phyloP scores from a whole-genome alignment of 805 yeast genomes.

The Teunomyces stri region DNA sequence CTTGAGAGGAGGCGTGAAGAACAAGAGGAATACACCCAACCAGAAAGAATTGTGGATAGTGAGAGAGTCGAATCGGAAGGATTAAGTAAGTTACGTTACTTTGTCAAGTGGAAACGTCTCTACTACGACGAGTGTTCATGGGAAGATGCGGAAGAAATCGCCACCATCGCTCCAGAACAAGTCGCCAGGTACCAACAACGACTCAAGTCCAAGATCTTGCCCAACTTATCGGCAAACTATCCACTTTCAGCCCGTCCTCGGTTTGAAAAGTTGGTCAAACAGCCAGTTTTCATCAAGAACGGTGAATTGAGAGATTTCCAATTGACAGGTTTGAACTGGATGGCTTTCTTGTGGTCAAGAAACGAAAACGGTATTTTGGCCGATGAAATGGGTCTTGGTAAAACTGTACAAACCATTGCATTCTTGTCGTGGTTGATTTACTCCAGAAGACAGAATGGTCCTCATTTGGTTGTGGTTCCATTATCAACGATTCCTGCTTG shows the following conservation, averaged over 20 bases:
- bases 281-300: constrained; percentile 85
- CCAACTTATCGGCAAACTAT: constrained; percentile 75
- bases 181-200: constrained; percentile 82
- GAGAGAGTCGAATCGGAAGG: constrained; percentile 72
- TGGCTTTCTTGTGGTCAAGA: constrained; percentile 98
- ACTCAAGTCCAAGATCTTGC: constrained; percentile 78
- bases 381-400: constrained; percentile 98
- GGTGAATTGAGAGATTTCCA: constrained; percentile 97
- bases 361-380: constrained; percentile 97
- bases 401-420: constrained; percentile 94
- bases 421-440: constrained; percentile 92
- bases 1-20: constrained; percentile 82
- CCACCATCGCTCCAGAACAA: constrained; percentile 75
- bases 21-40: constrained; percentile 75
- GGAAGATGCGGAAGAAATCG: constrained; percentile 91
- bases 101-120: constrained; percentile 90
- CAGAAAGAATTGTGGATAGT: constrained; percentile 86
- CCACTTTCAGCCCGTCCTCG: constrained; percentile 71
- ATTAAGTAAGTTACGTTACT: constrained; percentile 68
- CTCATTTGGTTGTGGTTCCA: constrained; percentile 95
- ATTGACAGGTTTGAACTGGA: constrained; percentile 97
- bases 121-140: constrained; percentile 96
- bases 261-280: constrained; percentile 81
- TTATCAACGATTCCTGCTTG: constrained; percentile 95
- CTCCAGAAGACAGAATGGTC: constrained; percentile 96